Evolutionary conservation across 257 asterid genomes (phyloP).

Genomic region (Schizonepeta tenuifolia): DNA sequence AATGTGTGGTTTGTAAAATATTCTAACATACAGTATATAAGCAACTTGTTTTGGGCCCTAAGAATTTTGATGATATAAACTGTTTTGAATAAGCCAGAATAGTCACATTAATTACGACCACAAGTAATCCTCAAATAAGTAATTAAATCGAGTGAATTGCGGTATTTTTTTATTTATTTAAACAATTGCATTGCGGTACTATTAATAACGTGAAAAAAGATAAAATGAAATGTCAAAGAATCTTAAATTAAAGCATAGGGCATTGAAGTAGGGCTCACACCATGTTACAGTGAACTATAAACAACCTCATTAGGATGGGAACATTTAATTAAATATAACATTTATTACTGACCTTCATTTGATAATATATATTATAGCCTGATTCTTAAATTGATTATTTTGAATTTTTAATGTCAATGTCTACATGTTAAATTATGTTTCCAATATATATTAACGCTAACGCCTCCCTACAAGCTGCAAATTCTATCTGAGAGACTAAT

Average conservation of each 20-base stretch:
- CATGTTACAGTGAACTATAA: slow-evolving; percentile 19
- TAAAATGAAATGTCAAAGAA: neutral
- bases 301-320: slow-evolving; percentile 18
- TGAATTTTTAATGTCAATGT: neutral
- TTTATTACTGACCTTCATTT: slow-evolving; percentile 25
- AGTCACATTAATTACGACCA: neutral
- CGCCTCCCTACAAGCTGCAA: slow-evolving; percentile 31
- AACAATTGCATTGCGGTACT: too few species aligned
- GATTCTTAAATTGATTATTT: neutral
- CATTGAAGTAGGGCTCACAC: slow-evolving; percentile 14
- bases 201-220: neutral
- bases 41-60: neutral
- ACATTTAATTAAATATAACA: slow-evolving; percentile 6
- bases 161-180: too few species aligned
- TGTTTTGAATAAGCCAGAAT: neutral
- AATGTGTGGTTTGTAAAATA: neutral
- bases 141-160: neutral
- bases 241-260: slow-evolving; percentile 27
- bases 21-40: too few species aligned
- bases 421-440: neutral
- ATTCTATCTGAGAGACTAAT: slow-evolving; percentile 20
- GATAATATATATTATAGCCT: neutral
- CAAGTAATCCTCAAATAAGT: neutral
- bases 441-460: neutral
- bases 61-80: neutral